phyloP scores from a whole-genome alignment of 1,284 basidiomycete genomes.

The Cystobasidium slooffiae region DNA sequence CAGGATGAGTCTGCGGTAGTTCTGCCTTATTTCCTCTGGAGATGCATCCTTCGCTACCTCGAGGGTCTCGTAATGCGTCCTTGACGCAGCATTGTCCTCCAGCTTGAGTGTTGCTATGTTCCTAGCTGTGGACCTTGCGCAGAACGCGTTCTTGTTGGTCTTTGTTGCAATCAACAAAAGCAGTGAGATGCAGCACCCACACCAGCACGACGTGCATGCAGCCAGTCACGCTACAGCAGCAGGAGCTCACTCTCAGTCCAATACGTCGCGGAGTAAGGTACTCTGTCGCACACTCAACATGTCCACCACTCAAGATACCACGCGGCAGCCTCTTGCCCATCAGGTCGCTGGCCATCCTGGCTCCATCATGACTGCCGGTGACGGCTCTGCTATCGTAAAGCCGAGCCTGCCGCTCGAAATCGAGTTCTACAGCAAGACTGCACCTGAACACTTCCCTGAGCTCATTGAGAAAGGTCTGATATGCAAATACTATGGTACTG shows the following conservation, averaged over 20 bases:
- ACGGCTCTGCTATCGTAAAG: conserved; percentile 83
- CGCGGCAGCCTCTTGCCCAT: conserved; percentile 58
- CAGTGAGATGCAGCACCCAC: not conserved
- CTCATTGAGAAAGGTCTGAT: conserved; percentile 50
- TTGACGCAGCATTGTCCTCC: conserved; percentile 22
- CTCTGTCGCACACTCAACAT: not conserved
- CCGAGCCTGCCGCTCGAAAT: conserved; percentile 73
- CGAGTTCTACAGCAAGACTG: conserved; percentile 75
- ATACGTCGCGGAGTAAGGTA: not conserved
- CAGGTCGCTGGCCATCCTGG: conserved; percentile 90
- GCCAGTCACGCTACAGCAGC: not conserved
- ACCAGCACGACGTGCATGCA: too few species aligned
- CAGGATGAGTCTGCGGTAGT: conserved; percentile 31
- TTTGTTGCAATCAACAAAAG: not conserved
- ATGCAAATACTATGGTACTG: conserved; percentile 76
- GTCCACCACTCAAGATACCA: not conserved
- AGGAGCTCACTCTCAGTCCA: not conserved
- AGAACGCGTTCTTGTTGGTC: not conserved
- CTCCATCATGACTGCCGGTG: conserved; percentile 70
- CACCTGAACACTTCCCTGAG: conserved; percentile 58
- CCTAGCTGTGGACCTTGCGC: not conserved
- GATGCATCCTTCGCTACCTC: conserved; percentile 23
- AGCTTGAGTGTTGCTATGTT: not conserved
- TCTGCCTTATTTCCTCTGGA: conserved; percentile 30
- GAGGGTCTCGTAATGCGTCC: conserved; percentile 34